Evolutionary conservation across 495 filamentous ascomycete genomes (phyloP).

Genomic region (Aspergillus indologenus): DNA sequence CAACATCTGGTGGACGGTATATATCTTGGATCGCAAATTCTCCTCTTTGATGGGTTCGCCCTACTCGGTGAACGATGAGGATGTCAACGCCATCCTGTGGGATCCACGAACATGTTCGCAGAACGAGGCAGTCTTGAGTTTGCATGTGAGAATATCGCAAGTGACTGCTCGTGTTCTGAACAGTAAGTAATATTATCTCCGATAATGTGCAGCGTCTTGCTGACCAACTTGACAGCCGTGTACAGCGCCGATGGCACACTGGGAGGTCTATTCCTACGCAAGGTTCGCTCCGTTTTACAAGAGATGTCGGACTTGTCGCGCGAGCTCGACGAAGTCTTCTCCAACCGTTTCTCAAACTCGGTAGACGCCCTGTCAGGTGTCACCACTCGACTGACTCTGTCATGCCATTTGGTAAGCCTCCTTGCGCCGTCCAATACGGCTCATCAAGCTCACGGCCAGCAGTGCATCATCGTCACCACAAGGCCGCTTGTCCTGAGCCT

Average conservation of each 20-base stretch:
- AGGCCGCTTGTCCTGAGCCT: constrained; percentile 30
- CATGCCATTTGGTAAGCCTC: constrained; percentile 28
- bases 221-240: constrained; percentile 20
- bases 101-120: constrained; percentile 21
- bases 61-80: constrained; percentile 26
- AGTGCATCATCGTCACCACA: constrained; percentile 34
- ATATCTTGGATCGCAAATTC: constrained; percentile 31
- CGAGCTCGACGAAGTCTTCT: constrained; percentile 29
- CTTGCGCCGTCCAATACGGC: background rate
- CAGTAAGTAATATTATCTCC: constrained; percentile 9
- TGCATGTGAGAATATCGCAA: constrained; percentile 32
- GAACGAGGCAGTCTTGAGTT: constrained; percentile 24
- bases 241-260: constrained; percentile 32
- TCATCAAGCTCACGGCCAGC: background rate
- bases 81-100: constrained; percentile 26
- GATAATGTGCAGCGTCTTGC: background rate
- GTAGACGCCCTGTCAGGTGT: constrained; percentile 28
- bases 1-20: constrained; percentile 36
- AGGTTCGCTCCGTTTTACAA: constrained; percentile 26
- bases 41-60: constrained; percentile 30
- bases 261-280: constrained; percentile 25
- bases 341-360: constrained; percentile 25
- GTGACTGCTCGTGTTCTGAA: constrained; percentile 26
- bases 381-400: constrained; percentile 29
- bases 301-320: constrained; percentile 27